Conservation (phyloP, 805 yeast species). For the Ogataea ramenticola region DNA sequence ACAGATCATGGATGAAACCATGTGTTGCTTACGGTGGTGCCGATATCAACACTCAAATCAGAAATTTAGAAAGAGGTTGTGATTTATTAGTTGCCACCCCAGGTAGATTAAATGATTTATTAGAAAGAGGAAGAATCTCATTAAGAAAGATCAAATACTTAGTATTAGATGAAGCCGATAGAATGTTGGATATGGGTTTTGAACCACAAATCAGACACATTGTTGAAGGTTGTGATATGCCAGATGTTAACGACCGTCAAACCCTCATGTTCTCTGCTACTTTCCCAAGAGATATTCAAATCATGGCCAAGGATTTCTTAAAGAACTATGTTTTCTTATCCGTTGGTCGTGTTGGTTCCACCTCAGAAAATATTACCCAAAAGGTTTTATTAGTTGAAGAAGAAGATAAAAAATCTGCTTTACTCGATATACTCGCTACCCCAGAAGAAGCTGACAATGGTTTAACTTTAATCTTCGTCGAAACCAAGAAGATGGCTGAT, state of each 20-base stretch:
- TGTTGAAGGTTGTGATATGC: constrained; percentile 98
- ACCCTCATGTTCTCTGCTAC: constrained; percentile 98
- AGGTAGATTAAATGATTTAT: constrained; percentile 94
- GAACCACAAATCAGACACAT: constrained; percentile 99
- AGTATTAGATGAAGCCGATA: constrained; percentile 97
- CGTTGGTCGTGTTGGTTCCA: constrained; percentile 98
- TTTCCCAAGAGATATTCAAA: constrained; percentile 96
- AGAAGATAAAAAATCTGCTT: constrained; percentile 83
- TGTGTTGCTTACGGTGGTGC: constrained; percentile 99
- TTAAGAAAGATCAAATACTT: constrained; percentile 84
- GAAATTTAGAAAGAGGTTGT: constrained; percentile 88
- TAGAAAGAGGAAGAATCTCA: constrained; percentile 92
- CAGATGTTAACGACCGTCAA: constrained; percentile 83
- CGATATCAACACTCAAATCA: constrained; percentile 79
- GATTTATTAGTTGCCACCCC: constrained; percentile 97
- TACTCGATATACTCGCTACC: constrained; percentile 77
- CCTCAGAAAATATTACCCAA: constrained; percentile 97
- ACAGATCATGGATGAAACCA: constrained; percentile 97
- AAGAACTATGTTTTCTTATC: constrained; percentile 92
- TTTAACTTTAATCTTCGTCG: constrained; percentile 90
- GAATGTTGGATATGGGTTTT: constrained; percentile 99
- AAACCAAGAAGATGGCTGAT: constrained; percentile 98
- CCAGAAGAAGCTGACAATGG: constrained; percentile 61
- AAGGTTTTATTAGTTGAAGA: constrained; percentile 87
- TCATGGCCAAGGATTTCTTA: constrained; percentile 95